phyloP scores from a whole-genome alignment of 108 stramenopile species.

The Schizochytrium sp. region DNA sequence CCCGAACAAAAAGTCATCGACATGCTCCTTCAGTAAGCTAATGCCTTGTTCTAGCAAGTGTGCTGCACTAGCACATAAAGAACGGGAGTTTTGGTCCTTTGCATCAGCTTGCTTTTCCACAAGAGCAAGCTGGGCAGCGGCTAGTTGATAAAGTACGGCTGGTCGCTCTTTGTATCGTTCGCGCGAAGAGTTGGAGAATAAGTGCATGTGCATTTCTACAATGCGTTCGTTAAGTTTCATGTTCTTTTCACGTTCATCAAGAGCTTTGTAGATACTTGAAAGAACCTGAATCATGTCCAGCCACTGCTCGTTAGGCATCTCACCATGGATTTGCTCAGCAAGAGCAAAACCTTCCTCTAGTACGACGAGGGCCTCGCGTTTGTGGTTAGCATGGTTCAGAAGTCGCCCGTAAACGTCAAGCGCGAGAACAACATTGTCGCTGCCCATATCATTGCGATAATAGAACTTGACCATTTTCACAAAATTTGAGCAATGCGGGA shows the following conservation, averaged over 20 bases:
- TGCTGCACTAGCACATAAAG: not conserved
- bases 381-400: not conserved
- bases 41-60: not conserved
- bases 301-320: slow-evolving; percentile 36
- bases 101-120: not conserved
- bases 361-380: not conserved
- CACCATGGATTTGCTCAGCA: slow-evolving; percentile 8
- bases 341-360: slow-evolving; percentile 15
- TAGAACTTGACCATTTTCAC: slow-evolving; percentile 53
- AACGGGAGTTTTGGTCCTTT: not conserved
- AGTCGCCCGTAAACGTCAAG: slow-evolving; percentile 29
- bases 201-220: slow-evolving; percentile 46
- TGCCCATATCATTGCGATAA: not conserved
- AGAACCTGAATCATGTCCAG: not conserved
- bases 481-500: slow-evolving; percentile 47
- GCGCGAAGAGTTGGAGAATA: not conserved
- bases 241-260: not conserved
- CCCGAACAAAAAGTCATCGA: not conserved
- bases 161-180: not conserved
- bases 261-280: not conserved
- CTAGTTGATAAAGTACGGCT: slow-evolving; percentile 43
- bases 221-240: slow-evolving; percentile 42
- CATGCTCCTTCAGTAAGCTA: not conserved
- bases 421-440: slow-evolving; percentile 43
- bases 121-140: not conserved